Percentiles rank a stretch among this genome's conserved stretches.
phyloP scores from a whole-genome alignment of 495 filamentous ascomycete genomes.

The Aspergillus coremiiformis region DNA sequence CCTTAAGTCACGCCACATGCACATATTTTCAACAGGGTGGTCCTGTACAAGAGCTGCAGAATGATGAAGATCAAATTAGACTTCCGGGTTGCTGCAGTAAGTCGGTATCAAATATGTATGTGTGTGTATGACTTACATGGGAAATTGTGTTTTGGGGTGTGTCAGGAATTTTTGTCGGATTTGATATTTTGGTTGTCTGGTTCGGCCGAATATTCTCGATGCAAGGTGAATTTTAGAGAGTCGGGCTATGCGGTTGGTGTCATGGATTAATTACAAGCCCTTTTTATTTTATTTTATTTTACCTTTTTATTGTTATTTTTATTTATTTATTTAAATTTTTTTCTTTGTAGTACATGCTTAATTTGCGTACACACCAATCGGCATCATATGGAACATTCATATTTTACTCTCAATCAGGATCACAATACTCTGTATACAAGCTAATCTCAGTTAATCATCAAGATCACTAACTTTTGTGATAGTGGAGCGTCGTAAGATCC shows the following conservation, averaged over 20 bases:
- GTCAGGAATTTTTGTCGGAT: background rate
- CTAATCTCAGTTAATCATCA: no score
- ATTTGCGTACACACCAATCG: background rate
- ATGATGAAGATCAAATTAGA: conserved; percentile 1
- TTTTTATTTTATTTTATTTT: no score
- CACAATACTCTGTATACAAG: background rate
- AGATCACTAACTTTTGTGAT: background rate
- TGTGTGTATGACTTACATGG: background rate
- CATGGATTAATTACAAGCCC: no score
- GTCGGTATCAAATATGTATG: background rate
- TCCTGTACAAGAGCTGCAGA: background rate
- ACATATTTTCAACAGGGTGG: background rate
- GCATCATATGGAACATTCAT: background rate
- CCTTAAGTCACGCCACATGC: background rate
- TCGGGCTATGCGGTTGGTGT: no score
- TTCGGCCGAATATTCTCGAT: background rate
- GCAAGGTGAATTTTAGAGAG: no score
- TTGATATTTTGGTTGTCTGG: background rate
- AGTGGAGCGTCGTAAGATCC: background rate
- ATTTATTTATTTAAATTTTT: background rate
- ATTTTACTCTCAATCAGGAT: background rate
- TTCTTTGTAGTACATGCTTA: background rate
- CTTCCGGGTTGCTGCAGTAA: conserved; percentile 6
- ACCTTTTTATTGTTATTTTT: no score
- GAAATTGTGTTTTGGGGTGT: background rate